These are phyloP conservation scores for Candida glaebosa DNA, from an alignment of 805 yeast species.

Conservation along the genomic window DNA sequence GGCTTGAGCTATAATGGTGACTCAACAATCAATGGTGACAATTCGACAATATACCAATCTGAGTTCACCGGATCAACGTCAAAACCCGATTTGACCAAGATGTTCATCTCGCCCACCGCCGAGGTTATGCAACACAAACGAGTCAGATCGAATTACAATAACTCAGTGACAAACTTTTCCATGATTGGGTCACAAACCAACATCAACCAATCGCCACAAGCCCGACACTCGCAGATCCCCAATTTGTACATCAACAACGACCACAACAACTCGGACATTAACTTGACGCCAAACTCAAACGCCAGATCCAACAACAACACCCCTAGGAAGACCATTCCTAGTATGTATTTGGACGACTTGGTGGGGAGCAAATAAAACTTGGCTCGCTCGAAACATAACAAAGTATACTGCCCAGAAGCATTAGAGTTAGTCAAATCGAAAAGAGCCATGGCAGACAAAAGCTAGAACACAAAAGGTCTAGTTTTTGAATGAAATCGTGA, in stretches of 20 bases:
- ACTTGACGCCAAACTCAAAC: conserved; percentile 10
- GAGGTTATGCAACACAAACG: conserved; percentile 58
- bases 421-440: too few species aligned
- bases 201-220: conserved; percentile 17
- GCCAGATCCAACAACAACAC: conserved; percentile 9
- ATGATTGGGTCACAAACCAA: conserved; percentile 15
- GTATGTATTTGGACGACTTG: conserved; percentile 49
- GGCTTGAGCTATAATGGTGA: conserved; percentile 13
- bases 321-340: conserved; percentile 41
- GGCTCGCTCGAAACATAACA: too few species aligned
- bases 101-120: conserved; percentile 79
- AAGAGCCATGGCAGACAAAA: too few species aligned
- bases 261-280: conserved; percentile 31
- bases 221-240: conserved; percentile 33
- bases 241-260: conserved; percentile 38
- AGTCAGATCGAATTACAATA: conserved; percentile 21
- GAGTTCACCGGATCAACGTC: conserved; percentile 28
- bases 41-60: conserved; percentile 31
- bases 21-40: conserved; percentile 23
- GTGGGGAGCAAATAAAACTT: conserved; percentile 32
- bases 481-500: too few species aligned
- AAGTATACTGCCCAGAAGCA: too few species aligned
- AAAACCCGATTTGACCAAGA: conserved; percentile 40
- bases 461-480: too few species aligned
- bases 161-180: conserved; percentile 18